These are phyloP conservation scores for Calocybe gangraenosa DNA, from an alignment of 768 basidiomycete genomes.

Conservation along the genomic window DNA sequence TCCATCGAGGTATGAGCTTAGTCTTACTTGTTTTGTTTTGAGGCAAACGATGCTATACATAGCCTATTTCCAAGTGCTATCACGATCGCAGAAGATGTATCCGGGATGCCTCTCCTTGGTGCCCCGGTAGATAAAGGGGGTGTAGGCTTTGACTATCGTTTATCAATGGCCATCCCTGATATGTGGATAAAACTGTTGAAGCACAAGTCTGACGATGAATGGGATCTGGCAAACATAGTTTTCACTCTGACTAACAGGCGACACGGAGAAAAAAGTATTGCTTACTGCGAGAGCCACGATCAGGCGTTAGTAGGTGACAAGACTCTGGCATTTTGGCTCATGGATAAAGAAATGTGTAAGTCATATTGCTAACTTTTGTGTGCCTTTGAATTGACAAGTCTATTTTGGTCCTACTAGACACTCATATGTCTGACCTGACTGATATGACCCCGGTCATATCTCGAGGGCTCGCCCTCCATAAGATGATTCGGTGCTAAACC, in stretches of 20 bases:
- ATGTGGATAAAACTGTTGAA: conserved; percentile 99
- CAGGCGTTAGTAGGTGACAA: conserved; percentile 99
- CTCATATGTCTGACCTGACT: conserved; percentile 88
- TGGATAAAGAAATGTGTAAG: conserved; percentile 99
- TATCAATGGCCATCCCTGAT: conserved; percentile 98
- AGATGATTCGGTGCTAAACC: conserved; percentile 81
- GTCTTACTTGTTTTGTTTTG: not conserved
- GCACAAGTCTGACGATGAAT: conserved; percentile 80
- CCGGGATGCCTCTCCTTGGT: conserved; percentile 96
- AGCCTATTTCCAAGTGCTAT: conserved; percentile 72
- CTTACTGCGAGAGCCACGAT: conserved; percentile 94
- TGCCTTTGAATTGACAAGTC: not conserved
- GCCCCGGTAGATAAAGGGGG: conserved; percentile 77
- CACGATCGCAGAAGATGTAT: conserved; percentile 98
- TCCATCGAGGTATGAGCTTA: not conserved
- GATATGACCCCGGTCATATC: conserved; percentile 82
- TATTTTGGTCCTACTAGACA: conserved; percentile 45
- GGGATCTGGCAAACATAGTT: conserved; percentile 85
- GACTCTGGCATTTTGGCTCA: conserved; percentile 97
- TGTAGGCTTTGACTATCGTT: conserved; percentile 95
- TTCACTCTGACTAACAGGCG: conserved; percentile 90
- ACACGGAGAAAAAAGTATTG: conserved; percentile 85
- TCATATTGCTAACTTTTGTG: conserved; percentile 13
- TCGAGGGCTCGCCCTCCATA: conserved; percentile 90
- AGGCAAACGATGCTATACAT: conserved; percentile 95